These are phyloP conservation scores for Anthracocystis setariae DNA, from an alignment of 1,284 basidiomycete genomes.

Conservation along the genomic window DNA sequence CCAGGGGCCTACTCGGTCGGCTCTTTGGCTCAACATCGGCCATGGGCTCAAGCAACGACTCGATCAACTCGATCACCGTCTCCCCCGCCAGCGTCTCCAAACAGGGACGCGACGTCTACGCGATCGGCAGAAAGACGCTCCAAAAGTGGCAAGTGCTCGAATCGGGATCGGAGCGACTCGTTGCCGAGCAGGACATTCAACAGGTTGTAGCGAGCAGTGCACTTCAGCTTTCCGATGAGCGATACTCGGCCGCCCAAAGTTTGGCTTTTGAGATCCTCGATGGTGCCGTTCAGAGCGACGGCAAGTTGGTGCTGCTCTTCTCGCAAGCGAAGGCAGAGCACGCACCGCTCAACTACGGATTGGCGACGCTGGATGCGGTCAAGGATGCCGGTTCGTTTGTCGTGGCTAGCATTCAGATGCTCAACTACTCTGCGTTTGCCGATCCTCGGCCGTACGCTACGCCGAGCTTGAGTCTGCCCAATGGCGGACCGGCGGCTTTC, in stretches of 20 bases:
- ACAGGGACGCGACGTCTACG: slow-evolving; percentile 49
- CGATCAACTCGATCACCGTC: slow-evolving; percentile 50
- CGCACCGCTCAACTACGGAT: slow-evolving; percentile 42
- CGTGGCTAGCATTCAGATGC: slow-evolving; percentile 17
- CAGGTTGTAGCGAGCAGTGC: slow-evolving; percentile 53
- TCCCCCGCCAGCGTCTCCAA: slow-evolving; percentile 29
- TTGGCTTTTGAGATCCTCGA: slow-evolving; percentile 37
- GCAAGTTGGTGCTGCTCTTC: slow-evolving; percentile 49
- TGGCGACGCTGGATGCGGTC: slow-evolving; percentile 37
- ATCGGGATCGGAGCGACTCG: slow-evolving; percentile 52
- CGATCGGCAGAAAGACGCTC: slow-evolving; percentile 52
- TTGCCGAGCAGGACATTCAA: slow-evolving; percentile 62
- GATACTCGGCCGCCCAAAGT: slow-evolving; percentile 51
- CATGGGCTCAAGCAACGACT: slow-evolving; percentile 37
- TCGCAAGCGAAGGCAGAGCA: slow-evolving; percentile 32
- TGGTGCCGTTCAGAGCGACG: slow-evolving; percentile 40
- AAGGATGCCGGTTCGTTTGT: slow-evolving; percentile 42
- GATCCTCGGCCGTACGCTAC: slow-evolving; percentile 55
- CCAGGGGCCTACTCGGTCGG: slow-evolving; percentile 57
- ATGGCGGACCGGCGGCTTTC: slow-evolving; percentile 60
- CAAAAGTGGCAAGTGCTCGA: slow-evolving; percentile 64
- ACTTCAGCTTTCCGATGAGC: slow-evolving; percentile 43
- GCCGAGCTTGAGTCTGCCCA: slow-evolving; percentile 57
- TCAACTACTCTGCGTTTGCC: slow-evolving; percentile 38
- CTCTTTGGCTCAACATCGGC: slow-evolving; percentile 53